Evolutionary conservation across 768 basidiomycete species (phyloP).

Genomic region (Lactarius hatsudake): DNA sequence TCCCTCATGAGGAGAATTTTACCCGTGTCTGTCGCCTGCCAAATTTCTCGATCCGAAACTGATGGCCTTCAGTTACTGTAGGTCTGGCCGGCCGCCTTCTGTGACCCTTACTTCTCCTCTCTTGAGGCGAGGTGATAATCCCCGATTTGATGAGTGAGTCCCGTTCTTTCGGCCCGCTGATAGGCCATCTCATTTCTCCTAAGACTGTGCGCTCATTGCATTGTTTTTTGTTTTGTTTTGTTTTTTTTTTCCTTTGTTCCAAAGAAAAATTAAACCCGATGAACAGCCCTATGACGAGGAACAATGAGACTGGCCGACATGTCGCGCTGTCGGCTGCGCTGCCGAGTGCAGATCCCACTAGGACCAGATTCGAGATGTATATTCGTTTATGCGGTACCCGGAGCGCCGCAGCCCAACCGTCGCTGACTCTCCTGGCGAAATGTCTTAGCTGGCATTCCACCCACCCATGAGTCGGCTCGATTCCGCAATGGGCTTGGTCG

Average conservation of each 20-base stretch:
- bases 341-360: conserved; percentile 3
- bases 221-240: not conserved
- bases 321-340: not conserved
- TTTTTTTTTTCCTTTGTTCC: not conserved
- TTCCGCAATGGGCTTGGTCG: not conserved
- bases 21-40: not conserved
- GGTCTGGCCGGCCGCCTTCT: conserved; percentile 1
- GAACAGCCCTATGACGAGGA: not conserved
- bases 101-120: not conserved
- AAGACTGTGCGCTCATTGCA: not conserved
- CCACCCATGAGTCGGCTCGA: not conserved
- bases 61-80: not conserved
- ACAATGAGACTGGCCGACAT: conserved; percentile 1
- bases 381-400: not conserved
- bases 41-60: conserved; percentile 11
- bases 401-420: not conserved
- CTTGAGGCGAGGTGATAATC: not conserved
- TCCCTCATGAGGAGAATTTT: conserved; percentile 3
- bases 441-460: not conserved
- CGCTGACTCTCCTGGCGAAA: not conserved
- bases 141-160: conserved; percentile 7
- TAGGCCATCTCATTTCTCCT: not conserved
- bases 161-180: conserved; percentile 10
- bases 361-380: not conserved
- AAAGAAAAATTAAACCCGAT: not conserved